Conservation (phyloP, 2,329 filamentous ascomycete species). For the Ophiocordyceps robertsii region DNA sequence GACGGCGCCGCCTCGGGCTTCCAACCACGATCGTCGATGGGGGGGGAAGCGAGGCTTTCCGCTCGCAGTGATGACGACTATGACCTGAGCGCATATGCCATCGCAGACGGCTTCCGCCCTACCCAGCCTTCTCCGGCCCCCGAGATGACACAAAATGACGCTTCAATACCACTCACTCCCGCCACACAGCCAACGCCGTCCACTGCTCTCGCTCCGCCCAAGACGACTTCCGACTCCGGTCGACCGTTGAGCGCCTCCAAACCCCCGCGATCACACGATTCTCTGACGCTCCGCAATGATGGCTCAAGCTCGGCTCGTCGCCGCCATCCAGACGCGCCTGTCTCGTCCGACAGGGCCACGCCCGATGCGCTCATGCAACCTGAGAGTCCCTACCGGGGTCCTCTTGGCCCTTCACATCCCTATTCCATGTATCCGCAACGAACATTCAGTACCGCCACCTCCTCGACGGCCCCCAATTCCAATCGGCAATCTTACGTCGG, state of each 20-base stretch:
- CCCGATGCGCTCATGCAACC: conserved; percentile 24
- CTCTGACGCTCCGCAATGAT: conserved; percentile 38
- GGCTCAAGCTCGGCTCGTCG: conserved; percentile 18
- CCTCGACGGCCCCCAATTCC: conserved; percentile 41
- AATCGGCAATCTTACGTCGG: conserved; percentile 37
- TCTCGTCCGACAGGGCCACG: conserved; percentile 13
- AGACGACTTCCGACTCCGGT: conserved; percentile 11
- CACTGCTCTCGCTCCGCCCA: conserved; percentile 8
- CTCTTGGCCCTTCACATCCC: conserved; percentile 65
- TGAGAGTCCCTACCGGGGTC: conserved; percentile 56
- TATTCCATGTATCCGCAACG: conserved; percentile 77
- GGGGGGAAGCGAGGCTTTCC: conserved; percentile 27
- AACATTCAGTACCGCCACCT: conserved; percentile 55
- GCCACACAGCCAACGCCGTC: conserved; percentile 7
- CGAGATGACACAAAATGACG: neutral
- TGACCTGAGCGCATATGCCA: conserved; percentile 32
- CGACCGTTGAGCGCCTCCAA: conserved; percentile 45
- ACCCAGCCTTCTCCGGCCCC: neutral
- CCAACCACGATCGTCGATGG: conserved; percentile 28
- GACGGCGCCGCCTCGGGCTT: conserved; percentile 23
- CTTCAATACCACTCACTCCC: conserved; percentile 1
- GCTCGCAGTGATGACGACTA: conserved; percentile 27
- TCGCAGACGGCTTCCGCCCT: conserved; percentile 30
- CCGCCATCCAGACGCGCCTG: conserved; percentile 5
- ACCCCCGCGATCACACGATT: conserved; percentile 32